phyloP scores from a whole-genome alignment of 192 early-diverging fungal species.

The Dispira simplex region DNA sequence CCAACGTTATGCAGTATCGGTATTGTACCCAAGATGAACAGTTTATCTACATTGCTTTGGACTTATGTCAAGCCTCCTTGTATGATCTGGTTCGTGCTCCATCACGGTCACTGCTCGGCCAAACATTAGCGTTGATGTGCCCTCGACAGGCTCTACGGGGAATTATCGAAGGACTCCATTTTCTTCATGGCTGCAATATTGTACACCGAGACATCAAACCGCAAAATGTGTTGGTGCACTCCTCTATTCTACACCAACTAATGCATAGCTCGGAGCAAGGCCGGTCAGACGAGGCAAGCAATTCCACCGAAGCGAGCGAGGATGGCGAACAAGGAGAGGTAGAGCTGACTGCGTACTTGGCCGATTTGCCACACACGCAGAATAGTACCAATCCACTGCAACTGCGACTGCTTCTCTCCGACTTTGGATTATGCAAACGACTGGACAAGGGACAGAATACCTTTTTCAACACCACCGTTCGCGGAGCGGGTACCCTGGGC shows the following conservation, averaged over 20 bases:
- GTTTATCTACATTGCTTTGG: slow-evolving; percentile 96
- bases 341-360: slow-evolving; percentile 5
- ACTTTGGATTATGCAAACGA: slow-evolving; percentile 93
- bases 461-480: slow-evolving; percentile 80
- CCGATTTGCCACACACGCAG: background rate
- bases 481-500: slow-evolving; percentile 63
- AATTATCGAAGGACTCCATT: slow-evolving; percentile 70
- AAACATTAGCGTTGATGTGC: slow-evolving; percentile 31
- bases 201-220: slow-evolving; percentile 98
- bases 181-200: slow-evolving; percentile 86
- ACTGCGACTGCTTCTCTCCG: slow-evolving; percentile 76
- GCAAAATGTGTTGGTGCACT: slow-evolving; percentile 80
- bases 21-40: slow-evolving; percentile 72
- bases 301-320: background rate
- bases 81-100: slow-evolving; percentile 68
- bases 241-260: slow-evolving; percentile 31
- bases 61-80: slow-evolving; percentile 80
- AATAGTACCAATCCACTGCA: slow-evolving; percentile 3
- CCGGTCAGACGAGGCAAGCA: background rate
- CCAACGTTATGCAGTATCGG: slow-evolving; percentile 93
- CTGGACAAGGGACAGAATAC: slow-evolving; percentile 86
- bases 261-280: background rate
- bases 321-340: slow-evolving; percentile 7
- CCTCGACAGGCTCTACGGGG: slow-evolving; percentile 58
- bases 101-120: slow-evolving; percentile 17